These are phyloP conservation scores for Aspergillus incahuasiensis DNA, from an alignment of 495 filamentous ascomycete species.

Conservation along the genomic window DNA sequence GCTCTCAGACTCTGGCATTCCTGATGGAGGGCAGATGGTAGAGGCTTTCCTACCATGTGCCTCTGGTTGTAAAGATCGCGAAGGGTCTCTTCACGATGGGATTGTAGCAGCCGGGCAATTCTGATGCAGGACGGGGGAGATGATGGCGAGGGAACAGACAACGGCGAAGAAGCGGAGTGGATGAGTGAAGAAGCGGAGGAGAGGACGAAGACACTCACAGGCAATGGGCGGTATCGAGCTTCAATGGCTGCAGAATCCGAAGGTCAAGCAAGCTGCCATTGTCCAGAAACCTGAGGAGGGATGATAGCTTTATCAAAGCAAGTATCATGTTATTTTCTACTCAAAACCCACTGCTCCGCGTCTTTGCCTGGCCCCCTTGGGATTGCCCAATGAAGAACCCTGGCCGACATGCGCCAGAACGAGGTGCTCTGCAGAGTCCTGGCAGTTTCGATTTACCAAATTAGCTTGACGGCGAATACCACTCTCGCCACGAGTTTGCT, in stretches of 20 bases:
- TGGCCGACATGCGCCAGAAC: slow-evolving; percentile 23
- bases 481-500: slow-evolving; percentile 35
- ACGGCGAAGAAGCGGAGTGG: background rate
- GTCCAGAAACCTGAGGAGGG: background rate
- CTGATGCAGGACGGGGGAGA: background rate
- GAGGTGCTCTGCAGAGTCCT: slow-evolving; percentile 24
- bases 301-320: slow-evolving; percentile 25
- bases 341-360: slow-evolving; percentile 18
- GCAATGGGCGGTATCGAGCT: slow-evolving; percentile 17
- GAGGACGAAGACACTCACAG: background rate
- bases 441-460: slow-evolving; percentile 22
- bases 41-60: background rate
- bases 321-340: slow-evolving; percentile 16
- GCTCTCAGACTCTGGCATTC: slow-evolving; percentile 11
- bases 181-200: background rate
- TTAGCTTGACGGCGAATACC: slow-evolving; percentile 23
- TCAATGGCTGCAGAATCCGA: slow-evolving; percentile 18
- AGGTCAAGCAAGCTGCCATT: slow-evolving; percentile 2
- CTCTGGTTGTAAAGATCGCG: background rate
- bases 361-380: slow-evolving; percentile 14
- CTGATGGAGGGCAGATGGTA: background rate
- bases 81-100: background rate
- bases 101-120: background rate
- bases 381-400: slow-evolving; percentile 21
- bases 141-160: background rate